These are phyloP conservation scores for Brassica rapa DNA, from an alignment of 345 rosid species.

Conservation along the genomic window DNA sequence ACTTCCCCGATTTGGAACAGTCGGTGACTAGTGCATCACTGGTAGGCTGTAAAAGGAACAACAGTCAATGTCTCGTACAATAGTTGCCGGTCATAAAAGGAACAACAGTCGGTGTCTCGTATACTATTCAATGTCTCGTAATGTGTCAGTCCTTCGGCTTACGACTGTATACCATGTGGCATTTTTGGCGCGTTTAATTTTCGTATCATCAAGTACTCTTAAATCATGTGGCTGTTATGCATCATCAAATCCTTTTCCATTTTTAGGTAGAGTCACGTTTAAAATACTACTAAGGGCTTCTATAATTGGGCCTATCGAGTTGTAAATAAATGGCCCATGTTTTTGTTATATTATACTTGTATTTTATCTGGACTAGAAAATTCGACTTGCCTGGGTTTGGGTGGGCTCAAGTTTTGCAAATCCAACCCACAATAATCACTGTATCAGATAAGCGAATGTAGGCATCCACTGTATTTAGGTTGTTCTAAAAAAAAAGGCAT, in stretches of 20 bases:
- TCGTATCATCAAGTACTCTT: neutral
- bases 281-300: neutral
- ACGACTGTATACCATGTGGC: neutral
- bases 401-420: too few species aligned
- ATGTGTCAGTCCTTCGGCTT: neutral
- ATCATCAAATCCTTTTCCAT: neutral
- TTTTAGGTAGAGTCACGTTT: neutral
- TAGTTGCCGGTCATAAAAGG: neutral
- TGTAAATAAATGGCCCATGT: neutral
- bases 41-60: neutral
- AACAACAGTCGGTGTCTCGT: neutral
- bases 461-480: too few species aligned
- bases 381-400: too few species aligned
- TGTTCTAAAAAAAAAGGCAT: too few species aligned
- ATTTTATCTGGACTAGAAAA: too few species aligned
- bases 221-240: neutral
- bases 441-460: too few species aligned
- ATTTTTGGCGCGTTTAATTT: neutral
- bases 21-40: neutral
- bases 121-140: neutral
- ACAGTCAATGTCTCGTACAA: neutral
- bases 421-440: too few species aligned
- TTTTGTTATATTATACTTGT: too few species aligned
- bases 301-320: too few species aligned
- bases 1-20: neutral